phyloP scores from a whole-genome alignment of 2,329 filamentous ascomycete species.

The Fusarium sp. region DNA sequence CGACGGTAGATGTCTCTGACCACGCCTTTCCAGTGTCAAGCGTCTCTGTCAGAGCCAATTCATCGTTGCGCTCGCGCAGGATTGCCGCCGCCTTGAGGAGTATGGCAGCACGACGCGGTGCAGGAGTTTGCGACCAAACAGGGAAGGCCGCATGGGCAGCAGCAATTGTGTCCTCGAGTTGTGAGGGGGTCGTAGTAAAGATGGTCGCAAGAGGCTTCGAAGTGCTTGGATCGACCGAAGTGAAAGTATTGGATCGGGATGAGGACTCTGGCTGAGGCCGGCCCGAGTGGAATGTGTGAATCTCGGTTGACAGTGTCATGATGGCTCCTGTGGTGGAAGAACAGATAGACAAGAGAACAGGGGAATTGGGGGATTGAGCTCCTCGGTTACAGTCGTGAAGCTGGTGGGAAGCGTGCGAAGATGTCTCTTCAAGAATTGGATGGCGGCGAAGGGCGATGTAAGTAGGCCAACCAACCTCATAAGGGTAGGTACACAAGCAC shows the following conservation, averaged over 20 bases:
- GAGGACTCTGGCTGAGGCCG: conserved; percentile 69
- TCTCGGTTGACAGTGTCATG: conserved; percentile 54
- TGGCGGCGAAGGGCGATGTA: background rate
- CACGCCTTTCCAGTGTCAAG: conserved; percentile 88
- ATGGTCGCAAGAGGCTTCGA: conserved; percentile 77
- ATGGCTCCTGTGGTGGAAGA: conserved; percentile 20
- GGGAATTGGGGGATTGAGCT: background rate
- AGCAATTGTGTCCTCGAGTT: conserved; percentile 78
- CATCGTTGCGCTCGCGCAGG: conserved; percentile 81
- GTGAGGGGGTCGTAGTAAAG: conserved; percentile 73
- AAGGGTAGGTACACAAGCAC: background rate
- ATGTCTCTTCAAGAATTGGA: background rate
- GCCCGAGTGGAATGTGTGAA: conserved; percentile 82
- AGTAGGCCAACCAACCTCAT: background rate
- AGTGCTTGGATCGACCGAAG: conserved; percentile 80
- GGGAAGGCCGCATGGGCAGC: conserved; percentile 80
- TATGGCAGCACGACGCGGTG: conserved; percentile 80
- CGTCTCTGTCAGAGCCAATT: conserved; percentile 83
- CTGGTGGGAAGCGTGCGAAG: background rate
- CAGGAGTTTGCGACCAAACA: conserved; percentile 80
- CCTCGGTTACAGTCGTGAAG: background rate
- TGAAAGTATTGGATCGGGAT: conserved; percentile 72
- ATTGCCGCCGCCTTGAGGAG: conserved; percentile 81
- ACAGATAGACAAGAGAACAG: background rate
- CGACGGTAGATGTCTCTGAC: conserved; percentile 86